A percentile compares a stretch with the other conserved stretches of the same genome.
These are phyloP conservation scores for Mycosarcoma maydis DNA, from an alignment of 1,284 basidiomycete genomes.

Conservation along the genomic window DNA sequence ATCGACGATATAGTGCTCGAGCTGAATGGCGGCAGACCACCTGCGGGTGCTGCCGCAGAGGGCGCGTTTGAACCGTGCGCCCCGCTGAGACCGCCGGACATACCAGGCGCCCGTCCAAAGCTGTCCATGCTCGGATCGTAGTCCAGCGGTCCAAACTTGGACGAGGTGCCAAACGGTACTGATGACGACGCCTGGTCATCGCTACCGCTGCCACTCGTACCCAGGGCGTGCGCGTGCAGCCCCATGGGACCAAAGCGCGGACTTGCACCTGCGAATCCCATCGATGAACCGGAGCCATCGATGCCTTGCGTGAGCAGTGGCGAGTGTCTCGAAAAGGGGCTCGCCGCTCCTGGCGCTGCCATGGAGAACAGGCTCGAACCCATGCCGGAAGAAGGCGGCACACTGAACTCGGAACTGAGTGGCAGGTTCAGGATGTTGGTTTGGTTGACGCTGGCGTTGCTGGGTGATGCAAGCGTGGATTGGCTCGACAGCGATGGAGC, in stretches of 20 bases:
- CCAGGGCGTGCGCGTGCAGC: slow-evolving; percentile 5
- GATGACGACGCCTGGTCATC: slow-evolving; percentile 14
- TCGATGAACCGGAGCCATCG: slow-evolving; percentile 8
- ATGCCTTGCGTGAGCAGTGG: slow-evolving; percentile 28
- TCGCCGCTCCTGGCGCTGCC: slow-evolving; percentile 15
- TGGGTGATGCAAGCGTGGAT: slow-evolving; percentile 19
- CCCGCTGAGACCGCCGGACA: slow-evolving; percentile 6
- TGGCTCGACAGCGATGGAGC: slow-evolving; percentile 20
- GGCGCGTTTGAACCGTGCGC: slow-evolving; percentile 2
- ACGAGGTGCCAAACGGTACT: slow-evolving; percentile 8
- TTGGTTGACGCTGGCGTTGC: slow-evolving; percentile 1
- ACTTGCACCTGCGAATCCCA: slow-evolving; percentile 20
- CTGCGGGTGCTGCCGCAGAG: neutral
- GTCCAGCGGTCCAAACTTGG: slow-evolving; percentile 42
- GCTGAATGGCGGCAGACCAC: slow-evolving; percentile 21
- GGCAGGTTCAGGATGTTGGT: slow-evolving; percentile 24
- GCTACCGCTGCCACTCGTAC: neutral
- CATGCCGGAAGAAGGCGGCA: slow-evolving; percentile 16
- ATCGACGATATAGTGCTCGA: slow-evolving; percentile 28
- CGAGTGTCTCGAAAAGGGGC: slow-evolving; percentile 34
- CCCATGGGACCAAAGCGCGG: slow-evolving; percentile 28
- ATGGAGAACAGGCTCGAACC: slow-evolving; percentile 26
- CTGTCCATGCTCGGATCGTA: slow-evolving; percentile 36
- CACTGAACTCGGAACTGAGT: slow-evolving; percentile 17
- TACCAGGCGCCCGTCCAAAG: slow-evolving; percentile 34